A percentile compares a stretch with the other conserved stretches of the same genome.
phyloP scores from a whole-genome alignment of 1,284 basidiomycete genomes.

The Ustilago curta region DNA sequence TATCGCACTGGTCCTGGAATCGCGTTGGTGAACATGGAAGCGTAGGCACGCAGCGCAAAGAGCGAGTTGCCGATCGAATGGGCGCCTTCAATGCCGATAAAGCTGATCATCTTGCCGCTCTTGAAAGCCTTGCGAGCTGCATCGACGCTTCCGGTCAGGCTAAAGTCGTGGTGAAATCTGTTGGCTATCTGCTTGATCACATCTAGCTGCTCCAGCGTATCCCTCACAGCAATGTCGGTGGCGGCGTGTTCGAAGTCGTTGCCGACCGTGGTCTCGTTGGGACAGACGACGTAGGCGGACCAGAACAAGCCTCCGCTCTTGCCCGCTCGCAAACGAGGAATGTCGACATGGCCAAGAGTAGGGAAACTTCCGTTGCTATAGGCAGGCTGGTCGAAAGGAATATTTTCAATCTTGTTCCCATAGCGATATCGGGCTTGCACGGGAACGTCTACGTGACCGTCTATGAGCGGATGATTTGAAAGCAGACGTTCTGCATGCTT shows the following conservation, averaged over 20 bases:
- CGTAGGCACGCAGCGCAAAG: constrained; percentile 23
- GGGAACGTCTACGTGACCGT: constrained; percentile 53
- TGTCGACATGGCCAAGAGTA: constrained; percentile 39
- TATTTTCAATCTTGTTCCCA: constrained; percentile 39
- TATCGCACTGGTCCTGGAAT: constrained; percentile 37
- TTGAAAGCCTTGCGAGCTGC: constrained; percentile 50
- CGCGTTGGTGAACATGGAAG: constrained; percentile 15
- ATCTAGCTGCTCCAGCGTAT: constrained; percentile 53
- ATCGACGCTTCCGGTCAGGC: constrained; percentile 14
- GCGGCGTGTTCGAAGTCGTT: constrained; percentile 42
- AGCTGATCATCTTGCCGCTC: constrained; percentile 55
- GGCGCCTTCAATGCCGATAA: constrained; percentile 52
- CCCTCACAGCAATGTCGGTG: constrained; percentile 23
- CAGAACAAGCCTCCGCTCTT: constrained; percentile 54
- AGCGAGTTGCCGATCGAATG: constrained; percentile 53
- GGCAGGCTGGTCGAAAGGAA: constrained; percentile 42
- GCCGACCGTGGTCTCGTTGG: constrained; percentile 23
- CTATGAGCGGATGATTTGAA: constrained; percentile 42
- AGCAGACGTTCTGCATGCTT: constrained; percentile 28
- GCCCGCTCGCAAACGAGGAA: constrained; percentile 42
- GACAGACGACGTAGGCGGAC: constrained; percentile 51
- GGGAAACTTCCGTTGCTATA: constrained; percentile 35
- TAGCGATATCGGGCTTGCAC: constrained; percentile 36
- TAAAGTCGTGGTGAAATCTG: constrained; percentile 35
- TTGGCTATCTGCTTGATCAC: constrained; percentile 46